Evolutionary conservation across 495 filamentous ascomycete species (phyloP).

Genomic region (Xylaria curta): DNA sequence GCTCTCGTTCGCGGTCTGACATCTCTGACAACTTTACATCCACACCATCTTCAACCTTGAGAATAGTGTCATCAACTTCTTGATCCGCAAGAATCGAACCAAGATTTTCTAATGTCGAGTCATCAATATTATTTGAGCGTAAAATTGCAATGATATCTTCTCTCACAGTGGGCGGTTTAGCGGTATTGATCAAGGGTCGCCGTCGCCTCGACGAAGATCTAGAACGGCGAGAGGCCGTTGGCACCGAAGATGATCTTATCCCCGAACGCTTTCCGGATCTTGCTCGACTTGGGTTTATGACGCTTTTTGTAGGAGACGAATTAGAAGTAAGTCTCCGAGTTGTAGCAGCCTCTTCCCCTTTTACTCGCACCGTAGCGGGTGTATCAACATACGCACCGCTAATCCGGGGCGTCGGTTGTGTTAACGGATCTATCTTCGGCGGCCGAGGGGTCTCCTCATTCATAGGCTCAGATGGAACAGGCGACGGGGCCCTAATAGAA

Average conservation of each 20-base stretch:
- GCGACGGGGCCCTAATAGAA: slow-evolving; percentile 57
- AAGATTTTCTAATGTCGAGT: slow-evolving; percentile 60
- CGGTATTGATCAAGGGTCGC: slow-evolving; percentile 53
- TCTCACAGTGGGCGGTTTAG: slow-evolving; percentile 52
- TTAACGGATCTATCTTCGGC: slow-evolving; percentile 50
- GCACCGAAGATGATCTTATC: slow-evolving; percentile 35
- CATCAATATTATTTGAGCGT: slow-evolving; percentile 55
- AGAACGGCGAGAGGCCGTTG: slow-evolving; percentile 33
- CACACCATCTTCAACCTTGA: slow-evolving; percentile 46
- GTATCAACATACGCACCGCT: slow-evolving; percentile 61
- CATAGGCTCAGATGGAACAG: slow-evolving; percentile 38
- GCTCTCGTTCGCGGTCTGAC: slow-evolving; percentile 51
- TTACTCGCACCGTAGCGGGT: slow-evolving; percentile 50
- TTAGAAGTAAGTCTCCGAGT: slow-evolving; percentile 30
- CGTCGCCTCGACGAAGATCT: slow-evolving; percentile 46
- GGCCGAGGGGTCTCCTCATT: slow-evolving; percentile 56
- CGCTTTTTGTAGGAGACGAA: slow-evolving; percentile 15
- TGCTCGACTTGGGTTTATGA: slow-evolving; percentile 1
- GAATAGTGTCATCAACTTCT: slow-evolving; percentile 36
- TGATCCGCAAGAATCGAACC: slow-evolving; percentile 47
- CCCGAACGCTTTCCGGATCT: slow-evolving; percentile 19
- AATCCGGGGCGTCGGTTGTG: slow-evolving; percentile 57
- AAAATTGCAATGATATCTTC: slow-evolving; percentile 59
- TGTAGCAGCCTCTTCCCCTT: slow-evolving; percentile 31
- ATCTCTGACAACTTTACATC: slow-evolving; percentile 36